Evolutionary conservation across 2,329 filamentous ascomycete species (phyloP).

Genomic region (Fusarium goolgardi): DNA sequence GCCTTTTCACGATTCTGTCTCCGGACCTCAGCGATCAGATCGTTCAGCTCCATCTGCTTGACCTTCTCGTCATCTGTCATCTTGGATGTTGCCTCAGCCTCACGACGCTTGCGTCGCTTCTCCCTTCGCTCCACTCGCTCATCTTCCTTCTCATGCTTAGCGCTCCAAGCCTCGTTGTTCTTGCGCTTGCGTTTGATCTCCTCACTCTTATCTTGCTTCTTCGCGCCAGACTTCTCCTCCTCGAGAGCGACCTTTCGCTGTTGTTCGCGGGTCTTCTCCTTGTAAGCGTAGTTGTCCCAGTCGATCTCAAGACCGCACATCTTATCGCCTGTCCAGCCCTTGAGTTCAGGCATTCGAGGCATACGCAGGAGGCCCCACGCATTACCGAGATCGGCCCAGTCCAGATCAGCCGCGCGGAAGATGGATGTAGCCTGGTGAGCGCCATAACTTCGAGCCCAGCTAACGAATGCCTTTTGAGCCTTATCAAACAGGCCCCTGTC

Average conservation of each 20-base stretch:
- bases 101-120: conserved; percentile 71
- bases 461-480: conserved; percentile 90
- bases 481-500: conserved; percentile 80
- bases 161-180: conserved; percentile 78
- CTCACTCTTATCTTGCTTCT: conserved; percentile 54
- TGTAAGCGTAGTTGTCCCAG: conserved; percentile 76
- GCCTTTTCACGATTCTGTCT: conserved; percentile 63
- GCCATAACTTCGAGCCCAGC: conserved; percentile 90
- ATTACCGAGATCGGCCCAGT: conserved; percentile 84
- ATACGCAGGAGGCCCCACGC: conserved; percentile 89
- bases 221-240: conserved; percentile 56
- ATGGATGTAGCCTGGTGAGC: conserved; percentile 93
- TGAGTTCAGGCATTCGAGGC: conserved; percentile 93
- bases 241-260: conserved; percentile 69
- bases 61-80: conserved; percentile 78
- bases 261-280: conserved; percentile 77
- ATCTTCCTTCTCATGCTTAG: conserved; percentile 74
- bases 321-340: conserved; percentile 76
- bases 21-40: conserved; percentile 73
- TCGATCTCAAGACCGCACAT: conserved; percentile 72
- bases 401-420: conserved; percentile 82
- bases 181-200: conserved; percentile 67
- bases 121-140: conserved; percentile 71
- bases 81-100: conserved; percentile 69
- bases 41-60: conserved; percentile 71